phyloP scores from a whole-genome alignment of 1,284 basidiomycete genomes.

The Moesziomyces globuligerus region DNA sequence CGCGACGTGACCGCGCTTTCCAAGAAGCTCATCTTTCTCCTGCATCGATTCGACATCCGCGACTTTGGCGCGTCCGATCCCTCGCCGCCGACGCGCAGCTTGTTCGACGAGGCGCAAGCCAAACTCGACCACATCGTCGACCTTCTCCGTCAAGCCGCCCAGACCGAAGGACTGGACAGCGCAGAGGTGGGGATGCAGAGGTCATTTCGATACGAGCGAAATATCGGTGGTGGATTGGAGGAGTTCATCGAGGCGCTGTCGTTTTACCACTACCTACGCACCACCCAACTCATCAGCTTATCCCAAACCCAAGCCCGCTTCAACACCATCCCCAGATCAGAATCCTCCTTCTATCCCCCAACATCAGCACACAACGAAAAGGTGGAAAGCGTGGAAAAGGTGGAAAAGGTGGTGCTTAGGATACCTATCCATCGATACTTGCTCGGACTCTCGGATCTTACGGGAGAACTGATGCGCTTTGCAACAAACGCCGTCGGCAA shows the following conservation, averaged over 20 bases:
- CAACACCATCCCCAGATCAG: slow-evolving; percentile 6
- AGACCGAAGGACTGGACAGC: slow-evolving; percentile 50
- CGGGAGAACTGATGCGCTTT: slow-evolving; percentile 96
- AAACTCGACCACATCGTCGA: slow-evolving; percentile 79
- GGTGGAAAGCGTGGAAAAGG: no score
- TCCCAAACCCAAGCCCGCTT: slow-evolving; percentile 73
- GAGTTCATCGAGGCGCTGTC: slow-evolving; percentile 84
- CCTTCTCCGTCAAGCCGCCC: slow-evolving; percentile 75
- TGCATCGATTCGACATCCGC: slow-evolving; percentile 75
- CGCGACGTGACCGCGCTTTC: slow-evolving; percentile 90
- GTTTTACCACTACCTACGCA: slow-evolving; percentile 86
- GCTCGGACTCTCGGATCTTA: slow-evolving; percentile 90
- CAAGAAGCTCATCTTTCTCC: slow-evolving; percentile 92
- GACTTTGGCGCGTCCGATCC: slow-evolving; percentile 20
- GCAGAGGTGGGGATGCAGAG: slow-evolving; percentile 5
- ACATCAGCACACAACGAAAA: background rate
- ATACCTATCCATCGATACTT: slow-evolving; percentile 81
- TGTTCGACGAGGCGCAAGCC: slow-evolving; percentile 73
- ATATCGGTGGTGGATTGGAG: slow-evolving; percentile 65
- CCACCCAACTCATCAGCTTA: slow-evolving; percentile 77
- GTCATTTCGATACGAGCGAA: slow-evolving; percentile 53
- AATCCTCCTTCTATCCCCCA: slow-evolving; percentile 22
- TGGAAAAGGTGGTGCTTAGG: slow-evolving; percentile 5
- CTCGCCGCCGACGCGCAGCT: slow-evolving; percentile 49
- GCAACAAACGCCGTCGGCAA: slow-evolving; percentile 72